These are phyloP conservation scores for Aphanomyces invadans DNA, from an alignment of 352 stramenopile species.

Conservation along the genomic window DNA sequence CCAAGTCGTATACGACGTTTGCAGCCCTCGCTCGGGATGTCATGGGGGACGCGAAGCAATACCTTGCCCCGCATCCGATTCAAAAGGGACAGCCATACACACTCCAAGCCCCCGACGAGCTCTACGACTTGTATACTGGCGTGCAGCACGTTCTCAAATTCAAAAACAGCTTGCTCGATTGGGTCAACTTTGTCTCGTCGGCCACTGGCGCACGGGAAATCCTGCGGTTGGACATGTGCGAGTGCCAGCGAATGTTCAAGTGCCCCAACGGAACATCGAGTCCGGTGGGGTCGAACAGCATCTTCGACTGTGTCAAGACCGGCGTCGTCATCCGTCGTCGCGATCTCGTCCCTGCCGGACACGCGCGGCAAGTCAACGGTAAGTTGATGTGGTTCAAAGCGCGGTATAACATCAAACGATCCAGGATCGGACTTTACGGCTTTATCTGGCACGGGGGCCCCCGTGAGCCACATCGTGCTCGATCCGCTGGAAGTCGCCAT, in stretches of 20 bases:
- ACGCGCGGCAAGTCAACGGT: slow-evolving; percentile 44
- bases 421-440: slow-evolving; percentile 54
- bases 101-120: slow-evolving; percentile 32
- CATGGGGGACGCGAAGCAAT: slow-evolving; percentile 6
- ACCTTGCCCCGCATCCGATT: background rate
- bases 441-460: slow-evolving; percentile 54
- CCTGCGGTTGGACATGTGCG: slow-evolving; percentile 87
- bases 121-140: slow-evolving; percentile 89
- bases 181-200: slow-evolving; percentile 58
- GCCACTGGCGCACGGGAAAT: slow-evolving; percentile 37
- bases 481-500: slow-evolving; percentile 86
- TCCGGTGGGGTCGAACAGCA: slow-evolving; percentile 45
- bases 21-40: slow-evolving; percentile 56
- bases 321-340: slow-evolving; percentile 83
- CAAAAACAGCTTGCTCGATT: slow-evolving; percentile 64
- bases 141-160: slow-evolving; percentile 82
- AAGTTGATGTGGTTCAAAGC: background rate
- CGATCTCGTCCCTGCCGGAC: slow-evolving; percentile 59
- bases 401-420: too few relatives aligned
- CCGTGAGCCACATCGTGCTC: slow-evolving; percentile 63
- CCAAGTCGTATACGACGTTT: slow-evolving; percentile 64
- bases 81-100: background rate
- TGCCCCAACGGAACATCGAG: slow-evolving; percentile 92
- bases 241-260: slow-evolving; percentile 88
- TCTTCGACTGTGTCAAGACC: slow-evolving; percentile 87